These are phyloP conservation scores for Salix udensis DNA, from an alignment of 345 rosid genomes.

Conservation along the genomic window DNA sequence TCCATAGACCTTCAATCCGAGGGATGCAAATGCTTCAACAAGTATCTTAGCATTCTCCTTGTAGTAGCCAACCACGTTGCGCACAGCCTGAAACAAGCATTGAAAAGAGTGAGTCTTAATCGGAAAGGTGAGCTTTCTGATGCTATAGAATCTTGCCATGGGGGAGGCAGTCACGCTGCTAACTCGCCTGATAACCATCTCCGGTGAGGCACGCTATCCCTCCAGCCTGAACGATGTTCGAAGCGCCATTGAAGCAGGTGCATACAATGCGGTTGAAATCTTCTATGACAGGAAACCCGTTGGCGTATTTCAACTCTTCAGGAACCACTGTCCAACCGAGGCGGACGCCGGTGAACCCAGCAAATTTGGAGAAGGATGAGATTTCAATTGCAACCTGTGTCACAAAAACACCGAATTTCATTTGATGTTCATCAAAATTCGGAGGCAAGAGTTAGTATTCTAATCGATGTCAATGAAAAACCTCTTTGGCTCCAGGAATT, in stretches of 20 bases:
- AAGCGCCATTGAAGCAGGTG: slow-evolving; percentile 85
- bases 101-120: too few species aligned
- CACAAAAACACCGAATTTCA: not conserved
- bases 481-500: slow-evolving; percentile 92
- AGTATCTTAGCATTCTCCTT: slow-evolving; percentile 58
- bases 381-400: slow-evolving; percentile 80
- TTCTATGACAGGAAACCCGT: slow-evolving; percentile 58
- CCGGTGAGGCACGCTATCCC: slow-evolving; percentile 73
- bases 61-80: slow-evolving; percentile 29
- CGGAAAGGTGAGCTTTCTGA: too few species aligned
- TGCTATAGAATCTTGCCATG: too few species aligned
- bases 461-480: slow-evolving; percentile 1
- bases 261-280: slow-evolving; percentile 72
- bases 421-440: not conserved
- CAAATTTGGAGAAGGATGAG: slow-evolving; percentile 82
- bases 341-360: slow-evolving; percentile 88
- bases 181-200: slow-evolving; percentile 67
- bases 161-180: not conserved
- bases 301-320: slow-evolving; percentile 59
- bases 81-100: not conserved
- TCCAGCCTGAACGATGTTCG: slow-evolving; percentile 73
- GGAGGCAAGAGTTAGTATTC: not conserved
- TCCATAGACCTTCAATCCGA: slow-evolving; percentile 56
- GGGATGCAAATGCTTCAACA: slow-evolving; percentile 42
- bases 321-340: slow-evolving; percentile 91